Evolutionary conservation across 306 rosid genomes (phyloP).

Genomic region (Luffa aegyptiaca): DNA sequence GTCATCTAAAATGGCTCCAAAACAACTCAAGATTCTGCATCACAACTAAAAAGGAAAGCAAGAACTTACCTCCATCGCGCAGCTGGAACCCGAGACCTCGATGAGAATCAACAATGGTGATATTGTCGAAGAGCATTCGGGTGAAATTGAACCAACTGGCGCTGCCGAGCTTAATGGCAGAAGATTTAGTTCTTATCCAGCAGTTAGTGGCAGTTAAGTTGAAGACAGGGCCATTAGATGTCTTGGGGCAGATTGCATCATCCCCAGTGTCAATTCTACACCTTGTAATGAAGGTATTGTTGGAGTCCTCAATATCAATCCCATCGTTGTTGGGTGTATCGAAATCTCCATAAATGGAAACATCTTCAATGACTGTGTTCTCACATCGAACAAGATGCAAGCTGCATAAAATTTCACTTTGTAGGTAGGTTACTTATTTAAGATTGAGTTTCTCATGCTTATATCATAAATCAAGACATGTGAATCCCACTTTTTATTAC

Average conservation of each 20-base stretch:
- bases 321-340: constrained; percentile 90
- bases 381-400: constrained; percentile 68
- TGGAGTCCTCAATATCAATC: constrained; percentile 89
- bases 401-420: constrained; percentile 34
- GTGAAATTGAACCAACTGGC: constrained; percentile 75
- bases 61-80: constrained; percentile 77
- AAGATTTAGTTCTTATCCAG: constrained; percentile 88
- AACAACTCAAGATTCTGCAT: background rate
- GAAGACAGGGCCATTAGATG: constrained; percentile 55
- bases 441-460: background rate
- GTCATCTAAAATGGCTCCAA: background rate
- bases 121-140: constrained; percentile 60
- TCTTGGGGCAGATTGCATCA: constrained; percentile 90
- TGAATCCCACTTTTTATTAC: too few species aligned
- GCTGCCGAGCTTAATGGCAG: constrained; percentile 87
- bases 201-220: constrained; percentile 56
- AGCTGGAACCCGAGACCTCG: constrained; percentile 85
- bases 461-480: too few species aligned
- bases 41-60: background rate
- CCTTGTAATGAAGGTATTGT: constrained; percentile 57
- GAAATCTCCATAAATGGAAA: constrained; percentile 72
- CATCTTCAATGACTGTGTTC: constrained; percentile 38
- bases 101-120: constrained; percentile 80
- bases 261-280: constrained; percentile 88
- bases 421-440: too few species aligned